Conservation (phyloP, 2,329 filamentous ascomycete genomes). For the Venturia pyrina region DNA sequence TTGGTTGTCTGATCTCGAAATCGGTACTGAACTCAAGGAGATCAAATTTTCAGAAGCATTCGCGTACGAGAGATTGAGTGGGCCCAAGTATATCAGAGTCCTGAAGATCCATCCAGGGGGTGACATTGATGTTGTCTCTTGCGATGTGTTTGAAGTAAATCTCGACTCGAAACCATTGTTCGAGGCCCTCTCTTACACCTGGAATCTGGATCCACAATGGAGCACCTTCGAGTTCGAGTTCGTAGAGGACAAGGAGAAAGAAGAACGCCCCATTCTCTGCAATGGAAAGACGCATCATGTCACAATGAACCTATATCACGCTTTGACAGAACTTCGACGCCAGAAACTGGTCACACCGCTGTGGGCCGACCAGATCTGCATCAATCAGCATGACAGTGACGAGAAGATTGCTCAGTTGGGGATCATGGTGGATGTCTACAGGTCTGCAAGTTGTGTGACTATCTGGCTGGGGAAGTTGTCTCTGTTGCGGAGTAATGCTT, state of each 20-base stretch:
- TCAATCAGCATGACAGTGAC: conserved; percentile 8
- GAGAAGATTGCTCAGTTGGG: conserved; percentile 9
- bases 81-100: conserved; percentile 4
- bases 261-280: conserved; percentile 17
- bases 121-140: conserved; percentile 11
- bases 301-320: conserved; percentile 20
- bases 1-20: neutral
- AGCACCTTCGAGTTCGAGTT: neutral
- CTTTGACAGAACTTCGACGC: conserved; percentile 2
- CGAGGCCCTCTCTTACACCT: conserved; percentile 12
- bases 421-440: conserved; percentile 8
- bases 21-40: neutral
- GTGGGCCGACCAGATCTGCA: conserved; percentile 10
- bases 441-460: neutral
- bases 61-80: conserved; percentile 2
- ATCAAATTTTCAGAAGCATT: conserved; percentile 4
- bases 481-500: neutral
- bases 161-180: conserved; percentile 9
- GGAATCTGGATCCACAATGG: conserved; percentile 10
- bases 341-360: neutral
- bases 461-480: neutral
- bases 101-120: conserved; percentile 7
- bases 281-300: conserved; percentile 22
- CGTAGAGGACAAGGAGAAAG: conserved; percentile 6
- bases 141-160: conserved; percentile 8